Base-by-base conservation (phyloP, 108 stramenopile genomes). In the Conticribra guillardii region DNA sequence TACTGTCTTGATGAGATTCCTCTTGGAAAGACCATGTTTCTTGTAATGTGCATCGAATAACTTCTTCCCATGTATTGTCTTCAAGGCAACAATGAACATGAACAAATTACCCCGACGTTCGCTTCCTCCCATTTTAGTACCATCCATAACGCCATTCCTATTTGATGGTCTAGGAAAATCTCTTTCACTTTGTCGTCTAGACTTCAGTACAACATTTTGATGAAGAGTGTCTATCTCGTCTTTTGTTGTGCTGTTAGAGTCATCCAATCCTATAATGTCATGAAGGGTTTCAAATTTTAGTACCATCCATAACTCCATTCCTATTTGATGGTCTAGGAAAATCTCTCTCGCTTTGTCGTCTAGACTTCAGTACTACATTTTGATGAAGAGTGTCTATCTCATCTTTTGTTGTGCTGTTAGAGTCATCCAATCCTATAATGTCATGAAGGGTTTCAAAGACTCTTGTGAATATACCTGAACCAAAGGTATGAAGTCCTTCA, bases 401-500 rank as follows among this genome's bases (percentile, higher is more conserved):
- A 9, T 41, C 37, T 41, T 41, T 41, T 5, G 5, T 11, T 9
- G 37, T 41, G 5, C 8, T 9, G 37, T 41, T 5, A 5, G 5
- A 9, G 37, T 41, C 11, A 5, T 11, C 37, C 5, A 41, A 5
- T 9, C 37, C 37, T 9, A 41, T 11, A 41, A 41, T 41, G 11
- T 41, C 37, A 41, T 41, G 37, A 5, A 41, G 8, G 37, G 37
- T 41, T 11, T 11, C 37, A 5, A 41, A 11, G 11, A 41, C 8
- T 9, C 8, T 41, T 41, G 5, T 11, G 11, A 9, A 41, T 8
- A 60, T 44, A 9, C 59, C 59, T 41, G 24, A 23, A 4, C 59
- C 59, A 41, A 45, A 17, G 4, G 29, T 30, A 44, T 60, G 59
- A 24, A 60, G 37, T 18, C 32, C 34, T 23, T 60, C 59, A 11